Conservation (phyloP, 2,329 filamentous ascomycete genomes). For the Aspergillus tamarii region DNA sequence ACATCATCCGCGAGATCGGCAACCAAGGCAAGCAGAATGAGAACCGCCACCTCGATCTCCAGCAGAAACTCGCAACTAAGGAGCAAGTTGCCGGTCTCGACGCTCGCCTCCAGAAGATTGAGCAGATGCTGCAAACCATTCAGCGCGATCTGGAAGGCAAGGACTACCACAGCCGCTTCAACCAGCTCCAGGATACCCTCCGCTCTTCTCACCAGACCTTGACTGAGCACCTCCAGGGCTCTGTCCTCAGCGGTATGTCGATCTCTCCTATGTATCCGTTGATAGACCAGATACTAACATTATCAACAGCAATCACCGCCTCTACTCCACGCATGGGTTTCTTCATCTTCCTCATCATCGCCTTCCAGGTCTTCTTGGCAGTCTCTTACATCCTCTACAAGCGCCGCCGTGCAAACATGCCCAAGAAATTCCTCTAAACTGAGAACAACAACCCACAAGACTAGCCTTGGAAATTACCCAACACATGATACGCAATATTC, state of each 20-base stretch:
- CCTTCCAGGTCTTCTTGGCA: slow-evolving; percentile 72
- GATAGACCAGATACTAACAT: not conserved
- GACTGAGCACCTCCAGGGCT: slow-evolving; percentile 54
- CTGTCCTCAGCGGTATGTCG: slow-evolving; percentile 54
- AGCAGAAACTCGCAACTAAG: slow-evolving; percentile 39
- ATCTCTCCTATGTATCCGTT: slow-evolving; percentile 1
- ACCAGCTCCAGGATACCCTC: slow-evolving; percentile 57
- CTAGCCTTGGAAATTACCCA: not conserved
- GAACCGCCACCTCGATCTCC: slow-evolving; percentile 57
- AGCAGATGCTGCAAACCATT: slow-evolving; percentile 54
- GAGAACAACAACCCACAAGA: not conserved
- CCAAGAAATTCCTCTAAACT: slow-evolving; percentile 85
- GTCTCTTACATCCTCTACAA: slow-evolving; percentile 78
- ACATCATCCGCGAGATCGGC: slow-evolving; percentile 57
- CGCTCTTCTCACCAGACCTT: slow-evolving; percentile 58
- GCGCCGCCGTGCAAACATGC: slow-evolving; percentile 70
- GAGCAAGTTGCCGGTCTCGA: slow-evolving; percentile 47
- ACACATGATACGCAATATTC: not conserved
- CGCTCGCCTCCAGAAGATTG: slow-evolving; percentile 56
- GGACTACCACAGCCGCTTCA: slow-evolving; percentile 60
- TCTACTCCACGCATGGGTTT: slow-evolving; percentile 61
- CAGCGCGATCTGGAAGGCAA: slow-evolving; percentile 59
- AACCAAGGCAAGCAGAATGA: slow-evolving; percentile 56
- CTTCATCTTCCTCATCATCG: slow-evolving; percentile 72
- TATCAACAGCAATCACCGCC: slow-evolving; percentile 51